Conservation (phyloP, 2,329 filamentous ascomycete genomes). For the Cryphonectria radicalis region DNA sequence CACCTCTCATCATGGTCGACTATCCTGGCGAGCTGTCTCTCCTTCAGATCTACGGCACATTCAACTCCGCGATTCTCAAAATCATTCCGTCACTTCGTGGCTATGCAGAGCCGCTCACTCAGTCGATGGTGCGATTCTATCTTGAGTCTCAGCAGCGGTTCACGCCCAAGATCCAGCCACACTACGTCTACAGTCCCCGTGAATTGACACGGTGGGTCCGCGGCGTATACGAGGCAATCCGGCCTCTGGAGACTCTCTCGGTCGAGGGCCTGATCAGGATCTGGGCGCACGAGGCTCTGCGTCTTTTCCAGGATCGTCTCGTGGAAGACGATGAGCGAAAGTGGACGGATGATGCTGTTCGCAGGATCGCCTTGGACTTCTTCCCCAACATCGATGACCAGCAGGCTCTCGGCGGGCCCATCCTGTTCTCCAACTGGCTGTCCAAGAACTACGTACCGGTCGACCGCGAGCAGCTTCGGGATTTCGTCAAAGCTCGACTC, state of each 20-base stretch:
- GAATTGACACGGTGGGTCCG: conserved; percentile 97
- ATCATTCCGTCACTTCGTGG: conserved; percentile 94
- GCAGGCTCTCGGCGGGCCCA: conserved; percentile 87
- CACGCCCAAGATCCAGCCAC: conserved; percentile 94
- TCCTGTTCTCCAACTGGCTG: conserved; percentile 98
- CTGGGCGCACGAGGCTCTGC: conserved; percentile 96
- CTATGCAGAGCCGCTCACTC: conserved; percentile 90
- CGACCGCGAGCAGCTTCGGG: conserved; percentile 89
- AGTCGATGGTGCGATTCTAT: conserved; percentile 97
- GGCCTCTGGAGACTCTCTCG: conserved; percentile 83
- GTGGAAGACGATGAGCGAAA: conserved; percentile 91
- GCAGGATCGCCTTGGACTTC: conserved; percentile 82
- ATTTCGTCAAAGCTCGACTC: conserved; percentile 95
- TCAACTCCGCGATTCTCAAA: conserved; percentile 95
- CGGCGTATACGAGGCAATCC: conserved; percentile 95
- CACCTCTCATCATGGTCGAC: conserved; percentile 99
- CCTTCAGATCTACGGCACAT: conserved; percentile 97
- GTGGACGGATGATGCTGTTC: conserved; percentile 91
- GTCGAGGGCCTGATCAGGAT: conserved; percentile 93
- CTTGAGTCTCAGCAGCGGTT: conserved; percentile 92
- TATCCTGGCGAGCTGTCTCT: conserved; percentile 96
- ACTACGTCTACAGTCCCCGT: conserved; percentile 99
- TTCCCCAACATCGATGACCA: conserved; percentile 96
- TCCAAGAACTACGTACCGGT: conserved; percentile 99
- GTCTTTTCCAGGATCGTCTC: conserved; percentile 95